Evolutionary conservation across 2,329 filamentous ascomycete species (phyloP).

Genomic region (Botrytis pseudocinerea): DNA sequence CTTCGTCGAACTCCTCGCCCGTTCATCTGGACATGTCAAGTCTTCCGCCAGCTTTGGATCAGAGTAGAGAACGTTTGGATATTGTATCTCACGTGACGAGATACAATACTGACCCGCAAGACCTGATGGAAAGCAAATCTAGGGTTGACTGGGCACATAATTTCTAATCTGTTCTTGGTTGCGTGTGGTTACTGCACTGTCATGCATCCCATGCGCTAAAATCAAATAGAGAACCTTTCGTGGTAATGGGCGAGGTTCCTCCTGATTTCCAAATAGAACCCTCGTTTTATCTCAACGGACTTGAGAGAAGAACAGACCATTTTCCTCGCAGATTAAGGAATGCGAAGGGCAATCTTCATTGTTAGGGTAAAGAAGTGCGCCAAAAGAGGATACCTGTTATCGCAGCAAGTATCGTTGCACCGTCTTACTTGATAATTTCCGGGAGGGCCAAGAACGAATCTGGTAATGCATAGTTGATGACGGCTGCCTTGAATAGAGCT

Average conservation of each 20-base stretch:
- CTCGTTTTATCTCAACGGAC: background rate
- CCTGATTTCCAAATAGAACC: background rate
- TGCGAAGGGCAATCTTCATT: background rate
- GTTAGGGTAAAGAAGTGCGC: background rate
- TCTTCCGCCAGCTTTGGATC: background rate
- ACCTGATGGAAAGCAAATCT: background rate
- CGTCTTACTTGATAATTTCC: background rate
- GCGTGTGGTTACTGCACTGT: background rate
- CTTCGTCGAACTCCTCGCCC: background rate
- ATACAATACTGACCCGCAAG: slow-evolving; percentile 10
- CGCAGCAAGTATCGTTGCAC: background rate
- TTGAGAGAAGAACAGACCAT: background rate
- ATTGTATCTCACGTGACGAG: slow-evolving; percentile 10
- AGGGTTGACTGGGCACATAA: background rate
- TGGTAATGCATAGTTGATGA: background rate
- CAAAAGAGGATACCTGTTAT: background rate
- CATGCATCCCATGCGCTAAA: background rate
- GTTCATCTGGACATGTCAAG: slow-evolving; percentile 1
- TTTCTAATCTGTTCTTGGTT: background rate
- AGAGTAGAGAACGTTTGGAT: background rate
- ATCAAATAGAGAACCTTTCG: background rate
- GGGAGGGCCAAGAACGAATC: background rate
- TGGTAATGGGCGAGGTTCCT: background rate
- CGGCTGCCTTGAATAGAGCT: background rate
- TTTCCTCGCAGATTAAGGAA: background rate